Base-by-base conservation (phyloP, 2,329 filamentous ascomycete genomes). In the Lachnellula cervina region DNA sequence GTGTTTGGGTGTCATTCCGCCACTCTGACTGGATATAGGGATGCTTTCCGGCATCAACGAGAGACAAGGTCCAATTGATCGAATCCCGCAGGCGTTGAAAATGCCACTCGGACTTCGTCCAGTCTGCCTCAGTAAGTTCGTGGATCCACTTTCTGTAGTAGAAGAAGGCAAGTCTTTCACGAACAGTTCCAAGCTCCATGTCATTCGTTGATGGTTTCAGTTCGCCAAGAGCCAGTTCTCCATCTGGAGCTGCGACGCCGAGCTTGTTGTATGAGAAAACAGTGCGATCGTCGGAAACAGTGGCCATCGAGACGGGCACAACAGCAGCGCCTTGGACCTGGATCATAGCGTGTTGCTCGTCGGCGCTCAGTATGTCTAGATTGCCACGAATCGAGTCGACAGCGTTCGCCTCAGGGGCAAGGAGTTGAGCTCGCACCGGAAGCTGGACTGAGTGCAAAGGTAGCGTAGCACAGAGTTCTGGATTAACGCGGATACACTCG, bases 291-390 rank as follows among this genome's bases (percentile, higher is more conserved):
- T 64, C 49, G 4, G 54, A 55, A n/a, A 52, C 45, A 17, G 55
- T 63, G 8, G 64, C 59, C 13, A 52, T 51, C 8, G 59, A 56
- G 28, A 66, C 51, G 7, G 64, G 59, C 25, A 55, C 54, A 42
- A 61, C 52, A 34, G 49, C 52, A 34, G 62, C 38, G 5, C 60
- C 64, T 52, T 67, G 57, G 14, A 64, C 56, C 50, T 66, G 61
- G 17, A 66, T 51, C n/a, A 65, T 55, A 2, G 57, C 32, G n/a
- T 58, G 43, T 35, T 49, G 37, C 9, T 44, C 54, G 25, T 57
- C 48, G 34, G 38, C 51, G 19, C 17, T 47, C 21, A 54, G 34
- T 9, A 59, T 50, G 43, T 45, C 46, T 7, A 54, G 28, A 35
- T 51, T 25, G 7, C 51, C 53, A 43, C 38, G 47, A 43, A 55